phyloP scores from a whole-genome alignment of 2,329 filamentous ascomycete species.

The Ceratocystis variospora region DNA sequence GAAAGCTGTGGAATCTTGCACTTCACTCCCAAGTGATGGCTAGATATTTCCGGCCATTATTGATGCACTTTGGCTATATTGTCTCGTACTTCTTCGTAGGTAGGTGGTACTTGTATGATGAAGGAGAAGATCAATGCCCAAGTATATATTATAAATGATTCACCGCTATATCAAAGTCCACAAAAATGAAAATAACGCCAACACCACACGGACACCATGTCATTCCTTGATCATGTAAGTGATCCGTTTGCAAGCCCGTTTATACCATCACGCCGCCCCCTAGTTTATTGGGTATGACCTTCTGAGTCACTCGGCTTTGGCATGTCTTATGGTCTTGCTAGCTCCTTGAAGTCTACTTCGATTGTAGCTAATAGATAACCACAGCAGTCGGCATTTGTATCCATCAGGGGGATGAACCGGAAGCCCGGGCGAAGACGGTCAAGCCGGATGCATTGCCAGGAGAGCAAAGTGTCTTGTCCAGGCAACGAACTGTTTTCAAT shows the following conservation, averaged over 20 bases:
- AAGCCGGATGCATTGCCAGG: constrained; percentile 47
- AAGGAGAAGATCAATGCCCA: background rate
- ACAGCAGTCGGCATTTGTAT: constrained; percentile 33
- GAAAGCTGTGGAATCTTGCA: background rate
- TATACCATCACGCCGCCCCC: background rate
- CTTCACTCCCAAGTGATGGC: background rate
- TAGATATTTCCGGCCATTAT: background rate
- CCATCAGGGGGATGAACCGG: constrained; percentile 39
- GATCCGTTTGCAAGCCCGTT: background rate
- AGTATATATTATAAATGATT: background rate
- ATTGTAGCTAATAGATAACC: constrained; percentile 40
- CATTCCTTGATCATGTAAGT: background rate
- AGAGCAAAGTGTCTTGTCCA: constrained; percentile 29
- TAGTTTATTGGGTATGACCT: background rate
- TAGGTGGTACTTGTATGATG: background rate
- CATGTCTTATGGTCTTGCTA: background rate
- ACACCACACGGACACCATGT: background rate
- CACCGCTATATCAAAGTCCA: background rate
- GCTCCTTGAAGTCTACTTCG: constrained; percentile 31
- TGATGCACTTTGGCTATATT: background rate
- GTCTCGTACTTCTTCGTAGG: background rate
- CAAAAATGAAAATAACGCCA: background rate
- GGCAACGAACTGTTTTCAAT: constrained; percentile 34
- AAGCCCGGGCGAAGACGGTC: constrained; percentile 43
- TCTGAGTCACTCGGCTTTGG: background rate